Evolutionary conservation across 306 rosid species (phyloP).

Genomic region (Quercus agrifolia): DNA sequence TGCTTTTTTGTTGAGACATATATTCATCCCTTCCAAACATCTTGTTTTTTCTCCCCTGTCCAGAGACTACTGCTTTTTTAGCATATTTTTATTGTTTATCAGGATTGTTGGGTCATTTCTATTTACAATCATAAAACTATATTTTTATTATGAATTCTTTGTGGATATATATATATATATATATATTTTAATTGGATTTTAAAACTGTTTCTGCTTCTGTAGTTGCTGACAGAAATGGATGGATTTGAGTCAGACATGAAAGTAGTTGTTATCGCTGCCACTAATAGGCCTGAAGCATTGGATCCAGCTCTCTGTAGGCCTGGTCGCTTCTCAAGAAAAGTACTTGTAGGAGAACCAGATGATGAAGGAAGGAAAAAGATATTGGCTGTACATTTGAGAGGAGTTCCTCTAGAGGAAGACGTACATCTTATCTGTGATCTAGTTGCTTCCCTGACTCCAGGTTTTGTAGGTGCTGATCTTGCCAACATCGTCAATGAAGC

Average conservation of each 20-base stretch:
- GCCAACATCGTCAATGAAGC: constrained; percentile 91
- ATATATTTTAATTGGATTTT: constrained; percentile 5
- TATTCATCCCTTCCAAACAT: neutral
- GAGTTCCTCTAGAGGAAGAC: constrained; percentile 85
- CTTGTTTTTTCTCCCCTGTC: neutral
- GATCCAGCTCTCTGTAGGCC: constrained; percentile 99
- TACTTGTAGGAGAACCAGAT: constrained; percentile 86
- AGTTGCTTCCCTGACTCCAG: constrained; percentile 79
- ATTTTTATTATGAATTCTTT: neutral
- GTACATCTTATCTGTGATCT: constrained; percentile 58
- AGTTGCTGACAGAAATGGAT: constrained; percentile 99
- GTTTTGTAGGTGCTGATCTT: constrained; percentile 94
- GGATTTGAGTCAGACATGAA: constrained; percentile 91
- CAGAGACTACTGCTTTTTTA: neutral
- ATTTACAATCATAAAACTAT: neutral
- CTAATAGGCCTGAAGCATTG: constrained; percentile 88
- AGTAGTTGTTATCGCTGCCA: constrained; percentile 90
- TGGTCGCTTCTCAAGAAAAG: constrained; percentile 95
- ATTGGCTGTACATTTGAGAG: constrained; percentile 88
- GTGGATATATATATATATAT: neutral
- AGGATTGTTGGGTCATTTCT: neutral
- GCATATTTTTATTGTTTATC: constrained; percentile 1
- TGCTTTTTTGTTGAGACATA: neutral
- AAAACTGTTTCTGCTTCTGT: constrained; percentile 12
- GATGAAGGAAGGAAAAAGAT: constrained; percentile 94